phyloP scores from a whole-genome alignment of 2,329 filamentous ascomycete genomes.

The Neonectria coccinea region DNA sequence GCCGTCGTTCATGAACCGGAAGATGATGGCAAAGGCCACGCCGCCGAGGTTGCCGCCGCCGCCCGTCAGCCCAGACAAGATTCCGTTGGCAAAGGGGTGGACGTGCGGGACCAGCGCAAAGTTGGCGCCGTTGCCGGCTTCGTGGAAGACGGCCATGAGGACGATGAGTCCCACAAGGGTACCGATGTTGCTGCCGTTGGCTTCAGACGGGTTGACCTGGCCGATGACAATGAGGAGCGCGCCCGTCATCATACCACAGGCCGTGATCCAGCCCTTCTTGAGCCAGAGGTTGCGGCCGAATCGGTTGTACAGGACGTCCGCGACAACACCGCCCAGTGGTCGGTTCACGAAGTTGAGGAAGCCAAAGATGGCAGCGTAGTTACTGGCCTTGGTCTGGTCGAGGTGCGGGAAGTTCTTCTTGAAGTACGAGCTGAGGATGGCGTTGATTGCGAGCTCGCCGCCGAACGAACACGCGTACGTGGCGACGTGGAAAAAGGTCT shows the following conservation, averaged over 20 bases:
- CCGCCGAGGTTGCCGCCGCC: slow-evolving; percentile 87
- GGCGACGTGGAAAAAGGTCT: slow-evolving; percentile 65
- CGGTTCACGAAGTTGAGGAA: slow-evolving; percentile 77
- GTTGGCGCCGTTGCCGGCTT: slow-evolving; percentile 87
- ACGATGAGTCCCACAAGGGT: slow-evolving; percentile 83
- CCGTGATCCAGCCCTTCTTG: slow-evolving; percentile 60
- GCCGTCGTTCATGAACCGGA: slow-evolving; percentile 75
- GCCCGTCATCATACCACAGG: slow-evolving; percentile 71
- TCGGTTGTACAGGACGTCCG: slow-evolving; percentile 62
- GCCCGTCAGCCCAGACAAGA: slow-evolving; percentile 81
- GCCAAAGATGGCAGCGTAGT: slow-evolving; percentile 79
- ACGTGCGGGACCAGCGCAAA: slow-evolving; percentile 90
- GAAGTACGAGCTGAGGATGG: slow-evolving; percentile 69
- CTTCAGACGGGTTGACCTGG: slow-evolving; percentile 69
- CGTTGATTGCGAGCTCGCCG: slow-evolving; percentile 71
- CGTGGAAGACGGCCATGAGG: slow-evolving; percentile 83
- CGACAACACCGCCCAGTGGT: slow-evolving; percentile 71
- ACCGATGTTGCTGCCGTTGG: slow-evolving; percentile 53
- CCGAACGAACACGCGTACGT: slow-evolving; percentile 75
- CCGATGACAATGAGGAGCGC: slow-evolving; percentile 72
- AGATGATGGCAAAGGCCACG: slow-evolving; percentile 84
- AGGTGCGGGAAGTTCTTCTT: slow-evolving; percentile 69
- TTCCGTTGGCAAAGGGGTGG: slow-evolving; percentile 83
- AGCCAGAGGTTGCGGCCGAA: slow-evolving; percentile 51
- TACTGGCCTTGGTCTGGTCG: slow-evolving; percentile 66